Evolutionary conservation across 2,329 filamentous ascomycete species (phyloP), one percentile per base, ranked within the genome.

Genomic region (Botrytis pseudocinerea): DNA sequence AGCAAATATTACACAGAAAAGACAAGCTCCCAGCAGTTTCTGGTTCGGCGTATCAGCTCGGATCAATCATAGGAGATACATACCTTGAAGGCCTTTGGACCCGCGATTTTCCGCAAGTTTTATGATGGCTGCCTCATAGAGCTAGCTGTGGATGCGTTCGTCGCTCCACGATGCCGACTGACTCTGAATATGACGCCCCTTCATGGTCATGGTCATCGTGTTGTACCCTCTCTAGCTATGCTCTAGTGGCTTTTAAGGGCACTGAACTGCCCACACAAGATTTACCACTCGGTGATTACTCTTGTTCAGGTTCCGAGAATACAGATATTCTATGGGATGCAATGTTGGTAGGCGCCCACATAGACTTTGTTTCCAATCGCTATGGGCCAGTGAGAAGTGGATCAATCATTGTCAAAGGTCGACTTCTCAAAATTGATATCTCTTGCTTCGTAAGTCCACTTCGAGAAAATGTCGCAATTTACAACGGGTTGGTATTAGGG

Each of bases 31-130:
- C 65, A 4, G 48, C 35, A 9, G n/a, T 69, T 9, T 48, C n/a
- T 9, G 65, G 48, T 12, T 25, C 42, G 14, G 48, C 48, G 28
- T 69, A 22, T 22, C 32, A 69, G 32, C n/a, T 69, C 10, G 48
- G 65, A 40, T 42, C 25, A 9, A 42, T 69, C n/a, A 69, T 40
- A 9, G 51, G 38, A 22, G 32, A 42, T 42, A 20, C 9, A 25
- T 69, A 69, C 7, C 25, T 69, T 40, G 65, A 48, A 16, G 65
- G 65, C 18, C 65, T 69, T 42, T 57, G 65, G 65, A 22, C n/a
- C 25, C 22, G n/a, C 16, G 40, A 57, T 25, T 69, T 57, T 25
- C 51, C 65, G 8, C 44, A 57, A 42, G 65, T 48, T 0, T 42
- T 57, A 14, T 69, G 65, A 8, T 69, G 65, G 65, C 18, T n/a